A percentile compares a stretch with the other conserved stretches of the same genome.
phyloP scores from a whole-genome alignment of 2,329 filamentous ascomycete genomes.

The Stagonosporopsis rhizophila region DNA sequence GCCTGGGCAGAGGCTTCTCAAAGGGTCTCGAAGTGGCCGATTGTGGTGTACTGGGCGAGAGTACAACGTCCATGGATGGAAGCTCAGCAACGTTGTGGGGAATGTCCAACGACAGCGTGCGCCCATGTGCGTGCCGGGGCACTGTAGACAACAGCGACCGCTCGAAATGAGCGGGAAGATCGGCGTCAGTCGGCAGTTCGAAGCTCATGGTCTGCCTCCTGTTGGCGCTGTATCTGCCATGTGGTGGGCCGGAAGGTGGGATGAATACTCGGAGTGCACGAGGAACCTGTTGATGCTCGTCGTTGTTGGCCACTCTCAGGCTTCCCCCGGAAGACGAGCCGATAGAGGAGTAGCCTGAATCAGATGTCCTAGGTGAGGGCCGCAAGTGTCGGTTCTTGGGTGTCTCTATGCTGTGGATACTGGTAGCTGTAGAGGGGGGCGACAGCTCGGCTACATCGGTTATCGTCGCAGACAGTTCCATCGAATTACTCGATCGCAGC shows the following conservation, averaged over 20 bases:
- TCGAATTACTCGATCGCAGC: conserved; percentile 1
- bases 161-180: neutral
- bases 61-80: conserved; percentile 10
- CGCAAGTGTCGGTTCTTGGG: conserved; percentile 16
- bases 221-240: conserved; percentile 1
- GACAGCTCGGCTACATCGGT: conserved; percentile 14
- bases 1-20: conserved; percentile 28
- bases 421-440: conserved; percentile 19
- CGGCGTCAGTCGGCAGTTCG: conserved; percentile 3
- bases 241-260: neutral
- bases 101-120: conserved; percentile 21
- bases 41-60: conserved; percentile 16
- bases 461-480: conserved; percentile 14
- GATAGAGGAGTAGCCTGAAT: conserved; percentile 51
- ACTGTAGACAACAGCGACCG: conserved; percentile 9
- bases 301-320: neutral
- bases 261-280: conserved; percentile 7
- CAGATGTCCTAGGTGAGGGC: conserved; percentile 41
- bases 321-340: conserved; percentile 4
- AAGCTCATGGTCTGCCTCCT: conserved; percentile 18
- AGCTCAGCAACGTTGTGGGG: conserved; percentile 14
- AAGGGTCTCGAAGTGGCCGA: conserved; percentile 32
- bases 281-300: conserved; percentile 10
- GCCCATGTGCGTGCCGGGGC: conserved; percentile 4
- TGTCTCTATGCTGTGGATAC: conserved; percentile 6